Base-by-base conservation (phyloP, 306 rosid species). In the Erythrophleum fordii region DNA sequence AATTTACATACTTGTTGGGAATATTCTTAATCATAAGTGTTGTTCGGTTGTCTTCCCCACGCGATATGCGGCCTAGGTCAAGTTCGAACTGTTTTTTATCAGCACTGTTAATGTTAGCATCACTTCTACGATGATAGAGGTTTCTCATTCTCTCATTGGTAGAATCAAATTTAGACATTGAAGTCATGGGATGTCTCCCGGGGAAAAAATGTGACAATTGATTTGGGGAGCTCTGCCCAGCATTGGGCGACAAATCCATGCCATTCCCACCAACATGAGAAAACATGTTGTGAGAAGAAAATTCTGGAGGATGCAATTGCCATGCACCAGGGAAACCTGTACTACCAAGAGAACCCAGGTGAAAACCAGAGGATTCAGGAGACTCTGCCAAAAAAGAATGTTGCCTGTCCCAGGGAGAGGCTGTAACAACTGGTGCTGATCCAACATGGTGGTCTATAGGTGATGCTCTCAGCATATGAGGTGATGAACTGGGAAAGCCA, bases 21-120 rank as follows among this genome's bases (percentile, higher is more conserved):
- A 92, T 92, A 78, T 92, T 92, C 85, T 92, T 92, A 56, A 92
- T 91, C 97, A 92, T 92, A 69, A 92, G 90, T 0, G 97, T 92
- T 52, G 97, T 91, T 72, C 97, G 86, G 75, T 61, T 82, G 89
- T 92, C 97, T 31, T 91, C 95, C 59, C 95, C 94, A 10, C 69
- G 83, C 69, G 84, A 66, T 75, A 92, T 89, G 75, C 95, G 91
- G 71, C 89, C 90, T 52, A 91, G 39, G 83, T 92, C 95, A 31
- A 92, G 97, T 64, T 92, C 97, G 59, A 73, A 92, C 56, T 89
- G 97, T 77, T 87, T 92, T 85, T 87, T 92, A 82, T 92, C 97
- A 66, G 90, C 75, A 83, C 34, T 84, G 78, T 84, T 89, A 80
- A 85, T 83, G 68, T 86, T 91, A 49, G 87, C 88, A 70, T 92